These are phyloP conservation scores for Breviolum minutum DNA, from an alignment of 73 alveolate species.

Conservation along the genomic window DNA sequence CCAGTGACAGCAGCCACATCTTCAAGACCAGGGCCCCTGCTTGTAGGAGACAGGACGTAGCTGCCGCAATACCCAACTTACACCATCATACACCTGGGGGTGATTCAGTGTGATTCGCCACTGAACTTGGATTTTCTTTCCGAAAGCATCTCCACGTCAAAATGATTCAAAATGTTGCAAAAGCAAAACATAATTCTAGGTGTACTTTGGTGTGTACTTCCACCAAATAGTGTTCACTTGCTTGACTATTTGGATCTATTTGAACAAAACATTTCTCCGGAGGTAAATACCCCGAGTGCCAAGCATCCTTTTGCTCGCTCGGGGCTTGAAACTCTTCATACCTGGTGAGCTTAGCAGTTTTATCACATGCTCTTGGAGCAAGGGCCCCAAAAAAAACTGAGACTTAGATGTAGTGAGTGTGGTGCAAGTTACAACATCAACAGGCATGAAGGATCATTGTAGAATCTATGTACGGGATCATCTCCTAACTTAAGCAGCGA, in stretches of 20 bases:
- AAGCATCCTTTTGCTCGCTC: neutral
- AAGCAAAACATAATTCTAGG: too few species aligned
- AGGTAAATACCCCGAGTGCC: neutral
- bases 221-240: neutral
- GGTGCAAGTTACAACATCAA: too few species aligned
- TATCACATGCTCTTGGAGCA: too few species aligned
- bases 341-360: neutral
- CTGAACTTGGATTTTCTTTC: neutral
- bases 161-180: too few species aligned
- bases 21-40: neutral
- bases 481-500: too few species aligned
- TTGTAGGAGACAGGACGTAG: slow-evolving; percentile 91
- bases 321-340: neutral
- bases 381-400: too few species aligned
- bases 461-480: too few species aligned
- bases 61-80: slow-evolving; percentile 93
- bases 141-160: neutral
- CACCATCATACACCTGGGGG: slow-evolving; percentile 20
- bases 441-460: too few species aligned
- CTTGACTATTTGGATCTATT: neutral
- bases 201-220: neutral
- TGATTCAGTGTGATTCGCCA: neutral
- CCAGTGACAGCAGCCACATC: too few species aligned
- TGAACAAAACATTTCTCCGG: too few species aligned
- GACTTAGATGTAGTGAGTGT: too few species aligned